These are phyloP conservation scores for Picea abies DNA, from an alignment of 83 land plant species.

Conservation along the genomic window DNA sequence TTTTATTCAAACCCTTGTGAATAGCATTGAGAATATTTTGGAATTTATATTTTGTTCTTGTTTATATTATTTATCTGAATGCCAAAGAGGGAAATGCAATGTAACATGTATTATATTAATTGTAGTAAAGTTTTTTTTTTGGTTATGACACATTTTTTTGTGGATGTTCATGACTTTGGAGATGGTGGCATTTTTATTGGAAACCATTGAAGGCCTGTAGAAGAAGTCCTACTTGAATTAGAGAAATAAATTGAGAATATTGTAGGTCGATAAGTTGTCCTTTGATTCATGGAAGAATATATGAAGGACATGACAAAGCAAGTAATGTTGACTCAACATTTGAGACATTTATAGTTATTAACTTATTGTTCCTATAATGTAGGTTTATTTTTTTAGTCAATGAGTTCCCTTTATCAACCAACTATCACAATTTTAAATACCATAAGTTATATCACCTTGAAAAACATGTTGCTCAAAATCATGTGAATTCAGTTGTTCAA, in stretches of 20 bases:
- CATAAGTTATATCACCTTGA: too few relatives aligned
- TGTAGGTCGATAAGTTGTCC: constrained; percentile 83
- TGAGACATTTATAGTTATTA: background rate
- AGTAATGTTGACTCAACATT: constrained; percentile 29
- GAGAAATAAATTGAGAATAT: constrained; percentile 82
- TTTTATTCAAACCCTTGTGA: too few relatives aligned
- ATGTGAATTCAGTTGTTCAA: background rate
- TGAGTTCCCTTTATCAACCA: too few relatives aligned
- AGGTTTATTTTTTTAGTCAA: too few relatives aligned
- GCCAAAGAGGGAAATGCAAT: too few relatives aligned
- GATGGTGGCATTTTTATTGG: constrained; percentile 97
- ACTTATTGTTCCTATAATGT: too few relatives aligned
- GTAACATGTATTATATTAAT: background rate
- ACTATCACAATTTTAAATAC: too few relatives aligned
- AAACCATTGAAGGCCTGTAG: constrained; percentile 84
- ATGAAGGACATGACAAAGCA: constrained; percentile 75
- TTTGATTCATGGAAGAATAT: constrained; percentile 95
- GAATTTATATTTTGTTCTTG: too few relatives aligned
- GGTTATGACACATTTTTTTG: constrained; percentile 91
- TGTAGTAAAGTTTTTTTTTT: constrained; percentile 83
- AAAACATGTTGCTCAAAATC: background rate
- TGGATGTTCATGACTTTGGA: constrained; percentile 91
- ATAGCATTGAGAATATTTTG: too few relatives aligned
- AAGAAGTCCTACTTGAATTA: constrained; percentile 83
- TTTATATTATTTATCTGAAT: too few relatives aligned